Evolutionary conservation across 106 monocot species (phyloP).

Genomic region (Dioscorea alata): DNA sequence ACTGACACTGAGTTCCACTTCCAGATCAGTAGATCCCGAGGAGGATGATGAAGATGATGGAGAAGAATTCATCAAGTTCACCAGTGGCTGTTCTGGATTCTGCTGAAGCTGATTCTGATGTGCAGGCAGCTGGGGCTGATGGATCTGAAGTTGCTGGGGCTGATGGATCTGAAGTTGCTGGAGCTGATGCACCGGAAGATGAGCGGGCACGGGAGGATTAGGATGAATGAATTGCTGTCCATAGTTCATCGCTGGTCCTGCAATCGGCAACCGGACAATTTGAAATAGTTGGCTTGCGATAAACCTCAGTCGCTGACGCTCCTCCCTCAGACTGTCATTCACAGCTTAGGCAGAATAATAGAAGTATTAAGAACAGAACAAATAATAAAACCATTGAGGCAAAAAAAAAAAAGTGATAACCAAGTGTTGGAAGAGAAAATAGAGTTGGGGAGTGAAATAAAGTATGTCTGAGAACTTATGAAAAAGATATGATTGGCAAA

Average conservation of each 20-base stretch:
- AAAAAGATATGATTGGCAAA: too few relatives aligned
- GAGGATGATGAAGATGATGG: too few relatives aligned
- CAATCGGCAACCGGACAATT: constrained; percentile 40
- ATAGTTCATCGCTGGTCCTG: constrained; percentile 34
- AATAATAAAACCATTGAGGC: too few relatives aligned
- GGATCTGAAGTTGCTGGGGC: constrained; percentile 52
- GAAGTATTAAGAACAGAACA: neutral
- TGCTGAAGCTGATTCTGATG: constrained; percentile 1
- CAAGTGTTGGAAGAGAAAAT: too few relatives aligned
- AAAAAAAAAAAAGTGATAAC: too few relatives aligned
- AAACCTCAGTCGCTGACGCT: constrained; percentile 65
- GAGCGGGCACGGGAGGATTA: constrained; percentile 52
- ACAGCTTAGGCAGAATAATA: constrained; percentile 26
- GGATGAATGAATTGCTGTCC: constrained; percentile 40
- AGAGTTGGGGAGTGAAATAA: too few relatives aligned
- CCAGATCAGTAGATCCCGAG: too few relatives aligned
- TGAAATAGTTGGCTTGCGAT: constrained; percentile 17
- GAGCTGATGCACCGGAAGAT: constrained; percentile 53
- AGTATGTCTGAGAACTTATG: too few relatives aligned
- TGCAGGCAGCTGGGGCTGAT: neutral
- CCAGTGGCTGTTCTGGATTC: neutral
- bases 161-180: constrained; percentile 61
- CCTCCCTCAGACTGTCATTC: constrained; percentile 62
- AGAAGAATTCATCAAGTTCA: neutral
- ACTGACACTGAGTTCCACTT: too few relatives aligned